Base-by-base conservation (phyloP, 768 basidiomycete species). In the Fomitopsis serialis region DNA sequence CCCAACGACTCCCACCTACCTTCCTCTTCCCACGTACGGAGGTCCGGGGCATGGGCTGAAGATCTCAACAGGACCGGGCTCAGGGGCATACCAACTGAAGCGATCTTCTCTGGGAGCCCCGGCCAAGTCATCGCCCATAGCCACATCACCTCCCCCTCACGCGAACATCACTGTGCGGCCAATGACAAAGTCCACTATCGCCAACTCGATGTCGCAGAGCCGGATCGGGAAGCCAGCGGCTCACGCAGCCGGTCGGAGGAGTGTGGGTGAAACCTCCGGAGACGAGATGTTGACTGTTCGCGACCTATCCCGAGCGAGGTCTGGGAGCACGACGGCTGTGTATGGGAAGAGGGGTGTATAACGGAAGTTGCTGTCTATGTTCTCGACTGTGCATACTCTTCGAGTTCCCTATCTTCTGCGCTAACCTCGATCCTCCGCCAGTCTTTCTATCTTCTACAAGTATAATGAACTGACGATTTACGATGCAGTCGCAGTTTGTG, bases 1-100 rank as follows among this genome's bases (percentile, higher is more conserved):
- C 2, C 89, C 89, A 9, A 67, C 84, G 21, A 88, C 89, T 22
- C 89, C 89, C 9, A 89, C 87, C 17, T 84, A 86, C 61, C 73
- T 91, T 23, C 88, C 88, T n/a, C 58, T 89, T 27, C 85, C 88
- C 2, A 76, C 80, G 22, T 79, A 81, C 55, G 63, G 72, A 29
- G 75, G 75, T 10, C 64, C 65, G 11, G 44, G 19, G 9, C 66
- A 69, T 27, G 78, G 78, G 2, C 62, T 80, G 54, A 89, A 87
- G 67, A 79, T 84, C 42, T 84, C 85, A 1, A 79, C 73, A 23
- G 82, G 78, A 0, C 78, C 81, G 6, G 55, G 67, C 15, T 62
- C 72, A 25, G 72, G 72, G 17, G 62, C 67, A 65, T 66, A 75
- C 67, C 48, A 79, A 58, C 56, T 69, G 37, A 85, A 88, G 61